Base-by-base conservation (phyloP, 169 alveolate species). In the Theileria equi region DNA sequence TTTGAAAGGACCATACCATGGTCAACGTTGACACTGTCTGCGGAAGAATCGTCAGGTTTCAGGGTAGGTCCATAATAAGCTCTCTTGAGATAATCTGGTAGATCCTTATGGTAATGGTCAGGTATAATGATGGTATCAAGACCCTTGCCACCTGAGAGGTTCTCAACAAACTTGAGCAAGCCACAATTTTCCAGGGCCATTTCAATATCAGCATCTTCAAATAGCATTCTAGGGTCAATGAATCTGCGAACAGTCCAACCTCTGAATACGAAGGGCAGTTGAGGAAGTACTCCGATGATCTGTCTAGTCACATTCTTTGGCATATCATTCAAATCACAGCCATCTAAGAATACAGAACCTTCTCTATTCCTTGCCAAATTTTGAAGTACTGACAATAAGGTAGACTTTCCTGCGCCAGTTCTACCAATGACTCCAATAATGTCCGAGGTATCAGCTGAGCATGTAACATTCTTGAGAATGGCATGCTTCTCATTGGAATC, bases 161-260 rank as follows among this genome's bases (percentile, higher is more conserved):
- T 13, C 48, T 28, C 36, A 29, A 76, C 85, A 4, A 55, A 10
- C 0, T 76, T 80, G 0, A 66, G 1, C 28, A 76, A 40, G 17
- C 85, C 85, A 50, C 79, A 65, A 11, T 55, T 47, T 32, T 57
- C 73, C 13, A 76, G 3, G n/a, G 85, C 85, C 8, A 25, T 29
- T 25, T 41, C 10, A 38, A 76, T 59, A 28, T 64, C 65, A 2
- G 35, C 74, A 35, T 65, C 85, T n/a, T 71, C 34, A 52, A 45
- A 66, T 25, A 63, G 61, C 80, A 36, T 63, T 13, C 85, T 62
- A 0, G 85, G 85, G 36, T 76, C 85, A 50, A 76, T 40, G 67
- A 76, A 76, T 3, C 72, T 50, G 26, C 85, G 49, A 0, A 76
- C 54, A 0, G 85, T 76, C 85, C 85, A 76, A 7, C 85, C 85